Evolutionary conservation across 2,329 filamentous ascomycete genomes (phyloP).

Genomic region (Fonsecaea pugnacius): DNA sequence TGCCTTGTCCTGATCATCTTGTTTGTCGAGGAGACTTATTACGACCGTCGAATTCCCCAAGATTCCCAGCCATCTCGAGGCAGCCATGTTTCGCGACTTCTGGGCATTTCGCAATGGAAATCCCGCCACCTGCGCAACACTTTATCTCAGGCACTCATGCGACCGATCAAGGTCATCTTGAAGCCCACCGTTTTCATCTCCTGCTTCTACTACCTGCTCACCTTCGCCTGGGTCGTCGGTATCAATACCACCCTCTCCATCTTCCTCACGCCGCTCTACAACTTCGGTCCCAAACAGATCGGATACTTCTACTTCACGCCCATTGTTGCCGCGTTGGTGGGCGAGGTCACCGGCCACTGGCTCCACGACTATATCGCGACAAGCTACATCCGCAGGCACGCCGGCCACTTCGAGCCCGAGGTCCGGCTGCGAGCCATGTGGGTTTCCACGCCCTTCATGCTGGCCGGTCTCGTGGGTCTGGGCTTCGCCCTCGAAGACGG

Average conservation of each 20-base stretch:
- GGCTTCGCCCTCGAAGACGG: constrained; percentile 57
- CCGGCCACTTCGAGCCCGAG: constrained; percentile 62
- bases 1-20: constrained; percentile 42
- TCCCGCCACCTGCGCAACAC: constrained; percentile 41
- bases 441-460: constrained; percentile 55
- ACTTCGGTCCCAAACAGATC: constrained; percentile 56
- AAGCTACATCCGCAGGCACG: constrained; percentile 52
- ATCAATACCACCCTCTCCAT: constrained; percentile 63
- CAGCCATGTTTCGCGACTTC: constrained; percentile 39
- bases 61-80: constrained; percentile 35
- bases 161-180: constrained; percentile 44
- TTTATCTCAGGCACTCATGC: constrained; percentile 43
- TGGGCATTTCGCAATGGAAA: constrained; percentile 39
- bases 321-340: constrained; percentile 59
- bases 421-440: constrained; percentile 57
- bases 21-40: constrained; percentile 47
- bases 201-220: constrained; percentile 47
- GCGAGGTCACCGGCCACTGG: constrained; percentile 61
- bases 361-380: constrained; percentile 58
- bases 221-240: constrained; percentile 52
- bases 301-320: constrained; percentile 64
- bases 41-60: constrained; percentile 41
- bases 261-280: constrained; percentile 57
- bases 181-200: constrained; percentile 47
- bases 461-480: constrained; percentile 56